Percentiles rank a stretch among this genome's conserved stretches.
Evolutionary conservation across 345 rosid genomes (phyloP).

Genomic region (Gossypium longicalyx): DNA sequence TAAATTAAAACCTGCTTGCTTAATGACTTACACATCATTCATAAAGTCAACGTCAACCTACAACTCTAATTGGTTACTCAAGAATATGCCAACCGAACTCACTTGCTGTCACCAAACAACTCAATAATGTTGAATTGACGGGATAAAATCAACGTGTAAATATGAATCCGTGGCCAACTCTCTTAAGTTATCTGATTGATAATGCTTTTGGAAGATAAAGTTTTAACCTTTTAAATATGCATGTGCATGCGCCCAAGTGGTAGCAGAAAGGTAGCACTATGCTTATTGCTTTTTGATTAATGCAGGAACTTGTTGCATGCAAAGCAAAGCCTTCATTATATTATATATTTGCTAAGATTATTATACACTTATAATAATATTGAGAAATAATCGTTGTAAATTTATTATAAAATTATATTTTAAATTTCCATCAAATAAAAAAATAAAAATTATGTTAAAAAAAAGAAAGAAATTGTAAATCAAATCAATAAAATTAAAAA

Average conservation of each 20-base stretch:
- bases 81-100: neutral
- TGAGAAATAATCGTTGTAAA: too few relatives aligned
- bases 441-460: too few relatives aligned
- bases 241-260: conserved; percentile 4
- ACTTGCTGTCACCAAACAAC: neutral
- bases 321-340: neutral
- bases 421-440: too few relatives aligned
- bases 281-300: neutral
- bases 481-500: too few relatives aligned
- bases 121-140: neutral
- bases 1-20: neutral
- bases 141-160: neutral
- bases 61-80: conserved; percentile 3
- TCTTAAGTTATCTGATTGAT: neutral
- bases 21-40: neutral
- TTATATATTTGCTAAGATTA: neutral
- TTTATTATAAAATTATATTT: too few relatives aligned
- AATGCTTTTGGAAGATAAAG: conserved; percentile 5
- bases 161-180: neutral
- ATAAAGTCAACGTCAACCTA: neutral
- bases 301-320: conserved; percentile 5
- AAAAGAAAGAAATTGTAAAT: too few relatives aligned
- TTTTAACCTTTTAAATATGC: neutral
- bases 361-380: too few relatives aligned
- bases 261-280: neutral